Evolutionary conservation across 2,329 filamentous ascomycete species (phyloP).

Genomic region (Claviceps humidiphila): DNA sequence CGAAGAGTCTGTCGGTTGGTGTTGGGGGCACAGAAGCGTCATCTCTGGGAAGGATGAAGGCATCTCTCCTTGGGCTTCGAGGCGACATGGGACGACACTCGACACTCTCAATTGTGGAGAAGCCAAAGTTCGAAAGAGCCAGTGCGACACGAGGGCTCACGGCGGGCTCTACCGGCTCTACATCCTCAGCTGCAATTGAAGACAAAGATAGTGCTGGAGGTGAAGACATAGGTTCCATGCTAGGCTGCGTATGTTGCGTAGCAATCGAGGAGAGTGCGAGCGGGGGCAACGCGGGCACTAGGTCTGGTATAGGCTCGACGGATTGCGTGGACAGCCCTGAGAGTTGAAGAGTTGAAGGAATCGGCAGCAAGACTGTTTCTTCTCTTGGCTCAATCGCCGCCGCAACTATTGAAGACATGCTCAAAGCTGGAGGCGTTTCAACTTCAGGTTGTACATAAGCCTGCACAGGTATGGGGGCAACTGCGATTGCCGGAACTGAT

Average conservation of each 20-base stretch:
- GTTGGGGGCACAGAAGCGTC: conserved; percentile 24
- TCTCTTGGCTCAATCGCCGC: conserved; percentile 22
- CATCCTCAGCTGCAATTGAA: conserved; percentile 20
- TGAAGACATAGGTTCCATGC: conserved; percentile 10
- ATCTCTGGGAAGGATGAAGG: conserved; percentile 42
- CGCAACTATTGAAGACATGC: conserved; percentile 17
- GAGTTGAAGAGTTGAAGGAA: conserved; percentile 16
- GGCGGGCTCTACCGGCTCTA: conserved; percentile 28
- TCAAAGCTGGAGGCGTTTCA: conserved; percentile 11
- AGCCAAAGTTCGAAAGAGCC: conserved; percentile 21
- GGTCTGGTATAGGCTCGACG: conserved; percentile 22
- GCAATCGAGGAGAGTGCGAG: conserved; percentile 20
- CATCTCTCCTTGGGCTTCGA: conserved; percentile 40
- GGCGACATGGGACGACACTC: conserved; percentile 33
- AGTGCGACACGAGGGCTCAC: conserved; percentile 14
- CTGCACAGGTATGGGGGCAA: conserved; percentile 1
- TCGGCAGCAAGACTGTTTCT: conserved; percentile 12
- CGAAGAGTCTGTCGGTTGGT: conserved; percentile 27
- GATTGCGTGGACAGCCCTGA: conserved; percentile 23
- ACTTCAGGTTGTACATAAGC: neutral
- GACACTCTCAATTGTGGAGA: conserved; percentile 32
- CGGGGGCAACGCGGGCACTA: conserved; percentile 10
- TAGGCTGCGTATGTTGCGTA: conserved; percentile 17
- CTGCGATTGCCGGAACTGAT: neutral
- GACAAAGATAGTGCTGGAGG: conserved; percentile 23